phyloP scores from a whole-genome alignment of 768 basidiomycete genomes.

The Baorangia bicolor region DNA sequence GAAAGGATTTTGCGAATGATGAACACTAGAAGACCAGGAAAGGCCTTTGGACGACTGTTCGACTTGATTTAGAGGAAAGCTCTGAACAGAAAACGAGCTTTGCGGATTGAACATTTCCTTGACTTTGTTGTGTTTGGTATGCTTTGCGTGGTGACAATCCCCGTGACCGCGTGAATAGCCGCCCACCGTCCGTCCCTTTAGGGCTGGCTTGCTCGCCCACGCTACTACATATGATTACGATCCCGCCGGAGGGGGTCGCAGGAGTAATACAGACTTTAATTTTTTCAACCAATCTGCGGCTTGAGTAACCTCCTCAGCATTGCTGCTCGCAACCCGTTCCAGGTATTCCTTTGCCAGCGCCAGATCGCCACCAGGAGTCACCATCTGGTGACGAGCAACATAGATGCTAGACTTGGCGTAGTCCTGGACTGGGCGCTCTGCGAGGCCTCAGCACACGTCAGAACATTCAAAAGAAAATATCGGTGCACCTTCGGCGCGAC shows the following conservation, averaged over 20 bases:
- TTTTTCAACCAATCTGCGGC: constrained; percentile 72
- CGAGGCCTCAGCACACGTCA: constrained; percentile 16
- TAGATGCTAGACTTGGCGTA: constrained; percentile 83
- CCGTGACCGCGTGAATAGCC: constrained; percentile 39
- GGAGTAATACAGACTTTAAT: constrained; percentile 39
- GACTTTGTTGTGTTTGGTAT: constrained; percentile 38
- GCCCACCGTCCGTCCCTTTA: constrained; percentile 21
- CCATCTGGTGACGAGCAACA: constrained; percentile 78
- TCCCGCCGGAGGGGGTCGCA: constrained; percentile 13
- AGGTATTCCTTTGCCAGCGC: constrained; percentile 69
- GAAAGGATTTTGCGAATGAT: constrained; percentile 3
- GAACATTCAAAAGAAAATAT: constrained; percentile 5
- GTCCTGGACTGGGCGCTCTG: constrained; percentile 68
- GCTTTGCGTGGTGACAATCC: constrained; percentile 36
- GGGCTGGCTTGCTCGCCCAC: constrained; percentile 24
- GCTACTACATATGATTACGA: background rate
- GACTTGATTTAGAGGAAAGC: constrained; percentile 22
- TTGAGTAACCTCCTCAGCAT: constrained; percentile 75
- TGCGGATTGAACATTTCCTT: constrained; percentile 34
- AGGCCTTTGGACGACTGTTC: constrained; percentile 1
- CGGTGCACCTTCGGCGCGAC: constrained; percentile 43
- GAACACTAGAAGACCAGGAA: constrained; percentile 2
- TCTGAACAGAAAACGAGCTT: constrained; percentile 30
- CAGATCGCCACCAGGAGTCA: constrained; percentile 61
- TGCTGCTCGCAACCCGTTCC: constrained; percentile 71